Base-by-base conservation (phyloP, 169 alveolate genomes). In the Babesia ovata region DNA sequence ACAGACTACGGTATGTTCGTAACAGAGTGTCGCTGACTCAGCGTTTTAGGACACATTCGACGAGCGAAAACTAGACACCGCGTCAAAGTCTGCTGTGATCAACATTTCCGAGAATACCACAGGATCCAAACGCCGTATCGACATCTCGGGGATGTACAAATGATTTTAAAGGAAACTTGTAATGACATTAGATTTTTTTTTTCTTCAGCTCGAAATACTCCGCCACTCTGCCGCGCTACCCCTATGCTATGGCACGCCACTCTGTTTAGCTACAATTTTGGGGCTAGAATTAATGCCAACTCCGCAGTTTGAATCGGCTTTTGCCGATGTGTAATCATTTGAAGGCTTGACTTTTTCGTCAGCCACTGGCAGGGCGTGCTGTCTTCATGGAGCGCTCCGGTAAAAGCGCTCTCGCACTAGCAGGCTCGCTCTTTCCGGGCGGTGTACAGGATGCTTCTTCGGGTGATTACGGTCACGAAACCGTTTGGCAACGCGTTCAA, bases 401-500 rank as follows among this genome's bases (percentile, higher is more conserved):
- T 4, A 48, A 26, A 54, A 24, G 26, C 28, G 50, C 28, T 9
- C 39, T 49, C 45, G 73, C 45, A 33, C 8, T 69, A 44, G 58
- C 42, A 13, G 33, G 42, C 46, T 21, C 42, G 42, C 48, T 65
- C 39, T 16, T 9, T 9, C 26, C 46, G 39, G 44, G 61, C 26
- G 36, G 33, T 9, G 45, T 21, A 16, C n/a, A 52, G 22, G 45
- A 69, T 13, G 45, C n/a, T 6, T 6, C 12, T 21, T 24, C 46
- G 33, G 24, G 12, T 16, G 82, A 67, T 14, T 17, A 0, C 21
- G 42, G 33, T n/a, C 13, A 29, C 50, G 85, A 82, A n/a, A 82
- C 89, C 13, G 75, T 82, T 7, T 82, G 89, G 89, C 81, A 65
- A n/a, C 57, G 72, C 46, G 89, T 82, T 21, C 89, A 82, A 21